Conservation (phyloP, 768 basidiomycete genomes). For the Tricholoma furcatifolium region DNA sequence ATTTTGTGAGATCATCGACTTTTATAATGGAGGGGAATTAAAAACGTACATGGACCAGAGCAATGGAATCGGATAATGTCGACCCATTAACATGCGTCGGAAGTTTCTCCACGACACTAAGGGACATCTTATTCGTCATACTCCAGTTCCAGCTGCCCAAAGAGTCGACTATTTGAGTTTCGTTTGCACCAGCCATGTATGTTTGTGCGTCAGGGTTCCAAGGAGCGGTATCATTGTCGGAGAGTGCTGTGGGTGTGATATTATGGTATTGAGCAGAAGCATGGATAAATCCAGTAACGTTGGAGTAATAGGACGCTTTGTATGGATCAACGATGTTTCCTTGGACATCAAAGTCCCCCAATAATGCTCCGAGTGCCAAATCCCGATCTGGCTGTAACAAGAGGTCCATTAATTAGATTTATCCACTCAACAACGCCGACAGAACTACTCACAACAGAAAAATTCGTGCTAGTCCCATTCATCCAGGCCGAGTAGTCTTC, state of each 20-base stretch:
- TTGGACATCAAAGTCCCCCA: constrained; percentile 46
- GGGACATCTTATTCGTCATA: constrained; percentile 54
- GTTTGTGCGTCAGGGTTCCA: constrained; percentile 54
- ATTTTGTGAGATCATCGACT: constrained; percentile 1
- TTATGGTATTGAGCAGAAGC: constrained; percentile 64
- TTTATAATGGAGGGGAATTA: not conserved
- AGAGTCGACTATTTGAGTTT: constrained; percentile 46
- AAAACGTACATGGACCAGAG: constrained; percentile 62
- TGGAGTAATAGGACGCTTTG: constrained; percentile 62
- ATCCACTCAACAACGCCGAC: not conserved
- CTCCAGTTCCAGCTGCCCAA: constrained; percentile 73
- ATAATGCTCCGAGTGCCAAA: constrained; percentile 40
- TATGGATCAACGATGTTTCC: constrained; percentile 44
- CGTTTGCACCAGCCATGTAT: constrained; percentile 49
- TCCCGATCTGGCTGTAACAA: constrained; percentile 46
- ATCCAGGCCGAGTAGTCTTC: constrained; percentile 79
- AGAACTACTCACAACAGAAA: constrained; percentile 48
- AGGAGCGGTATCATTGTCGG: constrained; percentile 33
- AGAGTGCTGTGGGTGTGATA: constrained; percentile 49
- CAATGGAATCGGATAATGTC: constrained; percentile 41
- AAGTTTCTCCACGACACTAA: constrained; percentile 66
- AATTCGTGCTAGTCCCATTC: constrained; percentile 64
- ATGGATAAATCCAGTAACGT: constrained; percentile 78
- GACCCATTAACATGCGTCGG: constrained; percentile 35
- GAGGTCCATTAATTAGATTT: not conserved